Evolutionary conservation across 73 alveolate species (phyloP), one percentile per base, ranked within the genome.

Genomic region (Effrenium voratum): DNA sequence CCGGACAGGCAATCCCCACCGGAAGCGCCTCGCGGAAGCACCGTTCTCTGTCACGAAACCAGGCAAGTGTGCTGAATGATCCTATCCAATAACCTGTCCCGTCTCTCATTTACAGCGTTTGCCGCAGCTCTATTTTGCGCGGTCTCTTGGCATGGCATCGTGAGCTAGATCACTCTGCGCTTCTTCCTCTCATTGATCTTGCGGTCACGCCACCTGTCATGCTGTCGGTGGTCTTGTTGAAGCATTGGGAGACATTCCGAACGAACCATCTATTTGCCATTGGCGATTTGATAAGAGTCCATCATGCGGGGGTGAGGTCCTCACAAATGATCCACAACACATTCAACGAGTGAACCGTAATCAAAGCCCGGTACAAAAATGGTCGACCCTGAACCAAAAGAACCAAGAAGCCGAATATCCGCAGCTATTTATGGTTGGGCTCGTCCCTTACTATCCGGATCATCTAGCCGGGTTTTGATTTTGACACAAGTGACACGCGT

Each of bases 1-100:
- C 36, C 94, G 94, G 8, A 68, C 52, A 2, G 82, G 75, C n/a
- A 55, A 66, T 85, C 94, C 94, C 94, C 94, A 85, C 41, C 94
- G 94, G 41, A 85, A 85, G 94, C 94, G 94, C 94, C 94, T 83
- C 47, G 52, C 46, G 49, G 28, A 57, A 57, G 16, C 72, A 2
- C 72, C 72, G n/a, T 22, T 22, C 72, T 57, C 28, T 57, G 28
- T 30, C 72, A 30, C 16, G 16, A 57, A 57, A 57, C 1, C 16
- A 22, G n/a, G 16, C 72, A 57, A 57, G 28, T 22, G 16, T 57
- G 72, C 16, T 57, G 72, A 57, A 57, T 30, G 26, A 10, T 19
- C 10, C 40, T 16, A 63, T 40, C 34, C n/a, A 1, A 30, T 34
- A 63, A 63, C 34, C 26, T 63, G 43, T 30, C 26, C 77, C n/a